Conservation (phyloP, 208 protist species). For the Entamoeba histolytica region DNA sequence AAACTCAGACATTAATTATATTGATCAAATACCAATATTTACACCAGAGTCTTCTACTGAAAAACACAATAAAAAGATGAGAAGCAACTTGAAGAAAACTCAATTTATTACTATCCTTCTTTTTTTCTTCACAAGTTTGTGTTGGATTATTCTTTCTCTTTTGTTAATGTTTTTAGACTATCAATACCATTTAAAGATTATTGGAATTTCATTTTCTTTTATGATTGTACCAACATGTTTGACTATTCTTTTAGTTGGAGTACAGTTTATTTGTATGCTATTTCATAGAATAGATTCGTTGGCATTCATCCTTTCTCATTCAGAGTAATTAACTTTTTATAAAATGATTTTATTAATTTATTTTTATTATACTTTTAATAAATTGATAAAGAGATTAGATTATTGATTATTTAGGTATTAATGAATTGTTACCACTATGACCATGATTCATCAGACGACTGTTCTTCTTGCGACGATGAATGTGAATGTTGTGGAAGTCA, state of each 20-base stretch:
- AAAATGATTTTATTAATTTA: neutral
- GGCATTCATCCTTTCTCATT: neutral
- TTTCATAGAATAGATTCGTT: neutral
- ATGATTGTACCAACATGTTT: neutral
- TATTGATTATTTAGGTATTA: neutral
- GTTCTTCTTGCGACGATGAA: neutral
- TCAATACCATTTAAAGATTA: neutral
- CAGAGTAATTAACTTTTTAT: neutral
- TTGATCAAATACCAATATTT: neutral
- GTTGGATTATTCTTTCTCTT: neutral
- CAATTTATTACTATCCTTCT: neutral
- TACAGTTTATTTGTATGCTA: neutral
- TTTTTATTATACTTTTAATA: too few relatives aligned
- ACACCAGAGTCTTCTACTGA: neutral
- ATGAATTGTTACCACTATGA: neutral
- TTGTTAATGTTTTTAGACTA: neutral
- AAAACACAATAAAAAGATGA: neutral
- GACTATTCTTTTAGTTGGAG: neutral
- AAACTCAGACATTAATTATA: neutral
- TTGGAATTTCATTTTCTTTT: neutral
- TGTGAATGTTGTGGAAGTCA: neutral
- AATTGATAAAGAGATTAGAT: too few relatives aligned
- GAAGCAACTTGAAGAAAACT: neutral
- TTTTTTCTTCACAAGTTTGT: neutral
- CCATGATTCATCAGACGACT: neutral